phyloP scores from a whole-genome alignment of 208 protist genomes.

The Borovskyia barvae region DNA sequence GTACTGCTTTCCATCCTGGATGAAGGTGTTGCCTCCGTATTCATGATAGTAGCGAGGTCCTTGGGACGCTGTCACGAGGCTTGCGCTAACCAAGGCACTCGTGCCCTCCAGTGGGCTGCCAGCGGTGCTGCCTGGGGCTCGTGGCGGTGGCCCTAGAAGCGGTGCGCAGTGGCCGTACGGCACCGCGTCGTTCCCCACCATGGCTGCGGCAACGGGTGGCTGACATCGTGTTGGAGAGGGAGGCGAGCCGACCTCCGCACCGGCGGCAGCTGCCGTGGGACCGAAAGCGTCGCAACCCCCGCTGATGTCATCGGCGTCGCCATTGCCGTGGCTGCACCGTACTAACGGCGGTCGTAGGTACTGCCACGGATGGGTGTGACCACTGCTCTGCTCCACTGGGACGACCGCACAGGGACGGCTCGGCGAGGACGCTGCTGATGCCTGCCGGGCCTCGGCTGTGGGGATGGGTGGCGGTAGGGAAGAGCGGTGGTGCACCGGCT shows the following conservation, averaged over 20 bases:
- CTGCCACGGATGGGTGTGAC: neutral
- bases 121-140: neutral
- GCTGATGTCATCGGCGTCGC: neutral
- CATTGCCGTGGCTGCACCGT: neutral
- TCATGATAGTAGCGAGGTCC: constrained; percentile 32
- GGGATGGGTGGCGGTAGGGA: too few relatives aligned
- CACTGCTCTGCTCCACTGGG: neutral
- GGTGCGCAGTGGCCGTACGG: neutral
- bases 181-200: neutral
- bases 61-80: neutral
- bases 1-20: constrained; percentile 37
- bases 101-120: neutral
- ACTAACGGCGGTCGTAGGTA: neutral
- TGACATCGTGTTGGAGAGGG: neutral
- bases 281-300: neutral
- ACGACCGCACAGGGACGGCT: too few relatives aligned
- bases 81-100: neutral
- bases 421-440: too few relatives aligned
- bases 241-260: too few relatives aligned
- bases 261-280: too few relatives aligned
- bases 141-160: constrained; percentile 4
- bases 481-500: too few relatives aligned
- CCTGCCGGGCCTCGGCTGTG: too few relatives aligned
- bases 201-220: neutral
- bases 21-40: constrained; percentile 44